These are phyloP conservation scores for Phalaenopsis equestris DNA, from an alignment of 106 monocot genomes.

Conservation along the genomic window DNA sequence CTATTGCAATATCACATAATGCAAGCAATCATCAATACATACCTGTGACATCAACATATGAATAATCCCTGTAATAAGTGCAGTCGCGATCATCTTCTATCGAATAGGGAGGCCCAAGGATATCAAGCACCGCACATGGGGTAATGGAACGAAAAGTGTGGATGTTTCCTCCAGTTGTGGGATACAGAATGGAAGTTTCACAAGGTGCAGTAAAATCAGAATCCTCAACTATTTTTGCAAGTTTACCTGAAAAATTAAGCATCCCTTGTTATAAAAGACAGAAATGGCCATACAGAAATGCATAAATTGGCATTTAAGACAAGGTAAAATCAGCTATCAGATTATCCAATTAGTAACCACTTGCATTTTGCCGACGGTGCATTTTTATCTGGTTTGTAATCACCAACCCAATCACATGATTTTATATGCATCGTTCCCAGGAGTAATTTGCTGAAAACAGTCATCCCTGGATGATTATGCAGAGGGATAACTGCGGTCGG, in stretches of 20 bases:
- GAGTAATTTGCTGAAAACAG: slow-evolving; percentile 75
- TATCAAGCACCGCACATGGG: slow-evolving; percentile 60
- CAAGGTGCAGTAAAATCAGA: slow-evolving; percentile 59
- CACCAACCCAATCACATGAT: slow-evolving; percentile 63
- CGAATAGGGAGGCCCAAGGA: slow-evolving; percentile 77
- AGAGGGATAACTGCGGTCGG: slow-evolving; percentile 80
- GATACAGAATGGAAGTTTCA: slow-evolving; percentile 54
- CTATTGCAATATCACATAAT: too few species aligned
- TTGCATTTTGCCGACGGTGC: slow-evolving; percentile 29
- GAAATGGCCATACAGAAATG: not conserved
- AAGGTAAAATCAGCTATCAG: not conserved
- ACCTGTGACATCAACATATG: not conserved
- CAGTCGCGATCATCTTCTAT: slow-evolving; percentile 50
- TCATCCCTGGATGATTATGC: slow-evolving; percentile 89
- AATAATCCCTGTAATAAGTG: slow-evolving; percentile 33
- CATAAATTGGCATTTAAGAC: not conserved
- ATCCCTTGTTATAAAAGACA: not conserved
- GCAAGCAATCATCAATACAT: not conserved
- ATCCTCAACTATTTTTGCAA: slow-evolving; percentile 50
- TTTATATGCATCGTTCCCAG: slow-evolving; percentile 76
- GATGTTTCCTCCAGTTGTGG: slow-evolving; percentile 73
- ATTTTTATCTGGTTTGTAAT: not conserved
- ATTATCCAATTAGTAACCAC: not conserved
- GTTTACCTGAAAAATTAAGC: slow-evolving; percentile 20
- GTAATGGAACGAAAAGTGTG: slow-evolving; percentile 62